Base-by-base conservation (phyloP, 208 protist species). In the Angomonas ambiguus region DNA sequence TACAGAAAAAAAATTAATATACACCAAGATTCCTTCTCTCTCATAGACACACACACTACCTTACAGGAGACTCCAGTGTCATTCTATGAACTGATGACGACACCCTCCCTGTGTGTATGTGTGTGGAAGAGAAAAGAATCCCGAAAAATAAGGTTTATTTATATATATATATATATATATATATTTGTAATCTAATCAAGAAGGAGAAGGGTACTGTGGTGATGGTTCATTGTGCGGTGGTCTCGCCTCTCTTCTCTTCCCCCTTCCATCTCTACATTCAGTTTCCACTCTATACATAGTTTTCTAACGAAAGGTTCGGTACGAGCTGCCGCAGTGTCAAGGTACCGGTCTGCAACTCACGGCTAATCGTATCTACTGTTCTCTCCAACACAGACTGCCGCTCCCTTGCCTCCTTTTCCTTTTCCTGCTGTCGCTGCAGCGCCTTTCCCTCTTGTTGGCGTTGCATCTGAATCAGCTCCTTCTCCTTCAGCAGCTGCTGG, bases 241-340 rank as follows among this genome's bases (percentile, higher is more conserved):
- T n/a, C n/a, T n/a, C n/a, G n/a, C n/a, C n/a, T n/a, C n/a, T n/a
- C n/a, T n/a, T n/a, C 11, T 27, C 22, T 41, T 1, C n/a, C 24
- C 53, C n/a, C 0, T 20, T 4, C 10, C 31, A 13, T 24, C 11
- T 2, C 28, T 18, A 20, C 2, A n/a, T n/a, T n/a, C n/a, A n/a
- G n/a, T n/a, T n/a, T n/a, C n/a, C n/a, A n/a, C 11, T n/a, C 11
- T 34, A 80, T 34, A 63, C 66, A 59, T 92, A 94, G 73, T 94
- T 94, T 6, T 92, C 81, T 38, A 94, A 83, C 60, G 87, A 65
- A 18, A 94, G 67, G 33, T 85, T 86, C 2, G 88, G 88, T 10
- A 94, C 83, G 1, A 91, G 67, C 69, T 91, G 81, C 33, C 71
- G 76, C 56, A 94, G 70, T 70, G 90, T 62, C 62, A 92, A 33